Evolutionary conservation across 23 red algal genomes (phyloP), one percentile per base, ranked within the genome.

Genomic region (Agarophyton chilense): DNA sequence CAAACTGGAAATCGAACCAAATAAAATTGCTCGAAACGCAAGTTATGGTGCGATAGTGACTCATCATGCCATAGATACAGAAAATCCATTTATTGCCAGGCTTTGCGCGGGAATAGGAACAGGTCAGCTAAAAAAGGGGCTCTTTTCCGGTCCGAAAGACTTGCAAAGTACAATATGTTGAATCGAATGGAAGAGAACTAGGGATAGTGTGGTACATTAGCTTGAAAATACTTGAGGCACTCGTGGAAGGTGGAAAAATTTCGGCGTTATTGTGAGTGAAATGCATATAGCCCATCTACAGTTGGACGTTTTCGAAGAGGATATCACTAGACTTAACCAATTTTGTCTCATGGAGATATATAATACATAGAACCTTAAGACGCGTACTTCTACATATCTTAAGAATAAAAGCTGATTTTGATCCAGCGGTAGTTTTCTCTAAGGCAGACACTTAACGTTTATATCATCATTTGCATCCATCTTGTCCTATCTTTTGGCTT

Each of bases 71-170:
- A 92, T 92, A 92, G n/a, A 98, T 51, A 98, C 96, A 29, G 96
- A 98, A 77, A 92, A 98, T 78, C 77, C 84, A 26, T 98, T 98
- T 61, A 98, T 98, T 75, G 96, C 96, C 1, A 88, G 91, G 68
- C 65, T 98, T 26, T 90, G 84, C 47, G 96, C 92, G 0, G 96
- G 96, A 42, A 72, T 98, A 21, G 96, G 92, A 11, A 93, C 92
- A 10, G 96, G 96, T 52, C 86, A 98, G 86, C 88, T 98, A 53
- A 98, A 98, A 84, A 86, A 29, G 96, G 96, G 21, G 96, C 96
- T 61, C 91, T 92, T 62, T 98, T 92, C 52, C 96, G 96, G 0
- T 98, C 96, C 21, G 96, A 98, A 74, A 92, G 92, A 25, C 58
- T 98, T 47, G 87, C 96, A 1, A 98, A 98, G 82, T 98, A 95